Percentiles rank a stretch among this genome's conserved stretches.
Conservation (phyloP, 164 flowering plant species). For the Echeveria elegans region DNA sequence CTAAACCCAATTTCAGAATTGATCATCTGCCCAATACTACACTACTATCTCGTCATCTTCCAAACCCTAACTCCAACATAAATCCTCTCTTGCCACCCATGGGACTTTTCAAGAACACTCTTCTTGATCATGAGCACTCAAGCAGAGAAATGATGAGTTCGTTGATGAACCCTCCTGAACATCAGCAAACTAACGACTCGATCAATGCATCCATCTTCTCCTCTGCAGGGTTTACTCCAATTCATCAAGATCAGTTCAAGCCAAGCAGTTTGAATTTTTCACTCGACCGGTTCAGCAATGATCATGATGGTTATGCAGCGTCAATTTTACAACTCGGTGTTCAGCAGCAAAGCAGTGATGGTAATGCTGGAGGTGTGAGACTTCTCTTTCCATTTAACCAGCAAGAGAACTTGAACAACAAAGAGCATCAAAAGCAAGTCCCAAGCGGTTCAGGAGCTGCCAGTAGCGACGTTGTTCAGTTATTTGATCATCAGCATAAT, state of each 20-base stretch:
- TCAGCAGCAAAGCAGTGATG: slow-evolving; percentile 16
- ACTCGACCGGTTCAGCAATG: slow-evolving; percentile 29
- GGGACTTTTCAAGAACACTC: slow-evolving; percentile 41
- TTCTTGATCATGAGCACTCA: slow-evolving; percentile 13
- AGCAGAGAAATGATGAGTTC: slow-evolving; percentile 18
- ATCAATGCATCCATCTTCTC: slow-evolving; percentile 4
- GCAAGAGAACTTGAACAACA: slow-evolving; percentile 32
- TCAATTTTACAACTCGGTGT: slow-evolving; percentile 16
- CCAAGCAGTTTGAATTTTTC: slow-evolving; percentile 33
- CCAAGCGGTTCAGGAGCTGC: slow-evolving; percentile 9
- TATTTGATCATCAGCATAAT: slow-evolving; percentile 17
- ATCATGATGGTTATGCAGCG: slow-evolving; percentile 21
- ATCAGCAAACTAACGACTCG: not conserved
- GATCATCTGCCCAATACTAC: not conserved
- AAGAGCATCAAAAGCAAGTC: slow-evolving; percentile 10
- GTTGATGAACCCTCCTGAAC: slow-evolving; percentile 15
- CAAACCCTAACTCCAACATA: slow-evolving; percentile 1
- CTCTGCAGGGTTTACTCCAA: slow-evolving; percentile 24
- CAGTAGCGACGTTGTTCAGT: slow-evolving; percentile 15
- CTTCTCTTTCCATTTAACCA: slow-evolving; percentile 29
- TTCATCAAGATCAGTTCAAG: slow-evolving; percentile 26
- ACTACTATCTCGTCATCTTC: not conserved
- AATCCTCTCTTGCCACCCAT: slow-evolving; percentile 33
- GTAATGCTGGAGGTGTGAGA: slow-evolving; percentile 16
- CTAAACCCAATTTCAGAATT: slow-evolving; percentile 3